Base-by-base conservation (phyloP, 106 monocot species). In the Posidonia australis region DNA sequence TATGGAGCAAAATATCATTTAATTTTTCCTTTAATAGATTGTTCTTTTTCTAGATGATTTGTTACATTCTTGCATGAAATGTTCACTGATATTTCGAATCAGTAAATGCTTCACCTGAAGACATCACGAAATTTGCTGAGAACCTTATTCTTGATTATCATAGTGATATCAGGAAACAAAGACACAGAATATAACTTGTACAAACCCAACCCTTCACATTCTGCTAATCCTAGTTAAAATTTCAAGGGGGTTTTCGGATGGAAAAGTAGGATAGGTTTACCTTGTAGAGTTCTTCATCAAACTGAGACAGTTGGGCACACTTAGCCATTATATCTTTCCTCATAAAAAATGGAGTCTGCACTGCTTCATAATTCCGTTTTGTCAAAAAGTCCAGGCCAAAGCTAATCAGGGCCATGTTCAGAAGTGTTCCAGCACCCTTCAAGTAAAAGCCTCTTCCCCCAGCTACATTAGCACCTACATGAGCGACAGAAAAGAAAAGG, bases 281-380 rank as follows among this genome's bases (percentile, higher is more conserved):
- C 83, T 96, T 96, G 77, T 96, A 96, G 13, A 96, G 80, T 71
- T 96, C 96, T 70, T 96, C 96, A 72, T 96, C 96, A 70, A 96
- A 96, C 66, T 96, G 96, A 70, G 87, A 70, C 58, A 96, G 74
- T 48, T 96, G 96, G 24, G 96, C 96, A 79, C 96, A 96, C 68
- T 87, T 96, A 68, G 61, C 90, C 96, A 96, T 96, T 1, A 83
- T 74, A 46, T 96, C 96, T 71, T 96, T 96, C 67, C 96, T 82
- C 96, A 96, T 96, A 70, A 96, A 96, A 65, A 90, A 96, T 27
- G 96, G 96, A 69, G 96, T 96, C 26, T 96, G 96, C 57, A 96
- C 63, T 55, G 80, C 80, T 43, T 73, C 67, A 66, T 80, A 90
- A 18, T 86, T 86, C 46, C 84, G 75, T 52, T 80, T 73, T 48